A percentile compares a stretch with the other conserved stretches of the same genome.
phyloP scores from a whole-genome alignment of 768 basidiomycete genomes.

The Rhodotorula taiwanensis region DNA sequence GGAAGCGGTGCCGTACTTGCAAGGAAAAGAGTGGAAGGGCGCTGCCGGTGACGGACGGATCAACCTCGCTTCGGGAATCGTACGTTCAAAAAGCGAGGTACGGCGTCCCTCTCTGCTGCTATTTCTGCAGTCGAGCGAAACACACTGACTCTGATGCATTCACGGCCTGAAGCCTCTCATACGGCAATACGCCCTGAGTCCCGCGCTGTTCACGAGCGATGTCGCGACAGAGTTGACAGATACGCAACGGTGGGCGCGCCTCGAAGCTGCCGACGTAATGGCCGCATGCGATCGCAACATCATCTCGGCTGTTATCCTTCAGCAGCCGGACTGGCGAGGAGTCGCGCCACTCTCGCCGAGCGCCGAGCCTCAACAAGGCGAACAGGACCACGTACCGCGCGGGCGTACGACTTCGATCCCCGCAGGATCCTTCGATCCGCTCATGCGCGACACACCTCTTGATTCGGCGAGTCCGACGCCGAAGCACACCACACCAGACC shows the following conservation, averaged over 20 bases:
- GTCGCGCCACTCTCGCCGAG: neutral
- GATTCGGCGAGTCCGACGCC: slow-evolving; percentile 11
- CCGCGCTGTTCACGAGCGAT: slow-evolving; percentile 62
- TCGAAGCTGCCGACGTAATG: slow-evolving; percentile 54
- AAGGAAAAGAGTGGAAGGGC: slow-evolving; percentile 51
- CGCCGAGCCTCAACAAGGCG: neutral
- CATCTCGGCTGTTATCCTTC: slow-evolving; percentile 57
- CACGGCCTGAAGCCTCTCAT: slow-evolving; percentile 55
- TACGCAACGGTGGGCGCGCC: slow-evolving; percentile 58
- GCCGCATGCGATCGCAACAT: slow-evolving; percentile 64
- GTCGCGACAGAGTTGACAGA: slow-evolving; percentile 59
- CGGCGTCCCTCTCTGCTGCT: slow-evolving; percentile 29
- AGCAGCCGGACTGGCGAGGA: slow-evolving; percentile 47
- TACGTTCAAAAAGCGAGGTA: slow-evolving; percentile 69
- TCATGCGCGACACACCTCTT: neutral
- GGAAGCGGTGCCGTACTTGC: slow-evolving; percentile 60
- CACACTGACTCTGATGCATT: slow-evolving; percentile 8
- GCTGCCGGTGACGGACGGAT: slow-evolving; percentile 60
- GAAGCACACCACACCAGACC: neutral
- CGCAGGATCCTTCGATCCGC: too few relatives aligned
- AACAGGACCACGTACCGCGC: too few relatives aligned
- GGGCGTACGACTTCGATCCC: too few relatives aligned
- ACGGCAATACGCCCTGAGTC: slow-evolving; percentile 66
- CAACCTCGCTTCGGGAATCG: slow-evolving; percentile 60
- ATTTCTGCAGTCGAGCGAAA: too few relatives aligned